phyloP scores from a whole-genome alignment of 495 filamentous ascomycete genomes.

The Neurospora sp. region DNA sequence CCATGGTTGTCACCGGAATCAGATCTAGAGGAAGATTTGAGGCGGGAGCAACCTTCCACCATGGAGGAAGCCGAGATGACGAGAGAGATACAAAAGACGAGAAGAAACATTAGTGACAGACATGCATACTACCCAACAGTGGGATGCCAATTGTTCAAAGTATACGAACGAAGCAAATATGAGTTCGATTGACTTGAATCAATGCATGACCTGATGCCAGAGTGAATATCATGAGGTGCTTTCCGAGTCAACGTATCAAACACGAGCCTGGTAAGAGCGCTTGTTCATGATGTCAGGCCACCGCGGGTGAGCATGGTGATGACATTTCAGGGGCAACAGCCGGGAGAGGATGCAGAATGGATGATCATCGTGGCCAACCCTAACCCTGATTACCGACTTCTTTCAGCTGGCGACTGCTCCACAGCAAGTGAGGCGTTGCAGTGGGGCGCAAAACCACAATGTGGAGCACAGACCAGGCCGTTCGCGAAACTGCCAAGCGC shows the following conservation, averaged over 20 bases:
- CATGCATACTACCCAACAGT: not conserved
- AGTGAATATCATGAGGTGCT: not conserved
- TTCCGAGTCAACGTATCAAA: not conserved
- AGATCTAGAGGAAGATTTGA: not conserved
- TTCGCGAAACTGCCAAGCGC: slow-evolving; percentile 5
- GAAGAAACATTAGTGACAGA: not conserved
- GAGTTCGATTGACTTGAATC: not conserved
- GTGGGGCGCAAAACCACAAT: not conserved
- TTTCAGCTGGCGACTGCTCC: not conserved
- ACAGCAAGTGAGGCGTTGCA: not conserved
- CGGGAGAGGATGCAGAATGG: not conserved
- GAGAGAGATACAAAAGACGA: not conserved
- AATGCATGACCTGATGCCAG: not conserved
- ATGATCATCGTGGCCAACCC: not conserved
- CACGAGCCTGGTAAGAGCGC: not conserved
- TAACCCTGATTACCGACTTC: not conserved
- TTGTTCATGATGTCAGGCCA: not conserved
- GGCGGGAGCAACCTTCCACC: not conserved
- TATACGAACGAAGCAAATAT: not conserved
- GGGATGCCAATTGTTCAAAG: not conserved
- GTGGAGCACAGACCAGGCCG: not conserved
- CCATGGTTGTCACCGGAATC: not conserved
- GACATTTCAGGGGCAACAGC: not conserved
- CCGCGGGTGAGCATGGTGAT: not conserved
- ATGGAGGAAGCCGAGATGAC: not conserved